Conservation (phyloP, 2,329 filamentous ascomycete genomes). For the Dactylellina sp. region DNA sequence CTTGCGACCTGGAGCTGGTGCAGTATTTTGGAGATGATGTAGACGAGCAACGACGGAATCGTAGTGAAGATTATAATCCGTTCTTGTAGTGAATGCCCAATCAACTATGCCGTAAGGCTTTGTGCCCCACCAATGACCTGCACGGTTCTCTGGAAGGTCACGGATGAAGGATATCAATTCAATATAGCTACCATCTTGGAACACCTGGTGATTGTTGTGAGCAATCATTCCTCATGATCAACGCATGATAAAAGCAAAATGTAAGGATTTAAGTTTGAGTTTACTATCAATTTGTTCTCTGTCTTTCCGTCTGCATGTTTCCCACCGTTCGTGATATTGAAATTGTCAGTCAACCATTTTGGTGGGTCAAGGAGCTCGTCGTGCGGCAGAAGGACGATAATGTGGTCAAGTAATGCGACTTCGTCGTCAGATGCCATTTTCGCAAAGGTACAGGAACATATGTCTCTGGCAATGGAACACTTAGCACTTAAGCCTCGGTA, state of each 20-base stretch:
- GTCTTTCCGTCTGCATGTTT: slow-evolving; percentile 72
- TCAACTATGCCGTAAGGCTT: slow-evolving; percentile 70
- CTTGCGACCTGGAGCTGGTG: neutral
- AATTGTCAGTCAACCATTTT: slow-evolving; percentile 68
- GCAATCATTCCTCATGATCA: neutral
- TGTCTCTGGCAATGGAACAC: neutral
- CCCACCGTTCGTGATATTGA: slow-evolving; percentile 73
- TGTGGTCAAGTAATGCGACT: slow-evolving; percentile 69
- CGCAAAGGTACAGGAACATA: slow-evolving; percentile 23
- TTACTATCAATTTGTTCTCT: slow-evolving; percentile 71
- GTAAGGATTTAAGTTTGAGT: neutral
- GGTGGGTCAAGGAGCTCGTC: slow-evolving; percentile 67
- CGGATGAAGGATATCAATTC: slow-evolving; percentile 74
- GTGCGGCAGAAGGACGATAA: slow-evolving; percentile 73
- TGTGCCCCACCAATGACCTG: slow-evolving; percentile 71
- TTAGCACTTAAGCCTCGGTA: neutral
- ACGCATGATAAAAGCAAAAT: neutral
- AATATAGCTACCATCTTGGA: slow-evolving; percentile 74
- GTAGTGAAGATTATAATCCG: slow-evolving; percentile 62
- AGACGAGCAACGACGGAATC: slow-evolving; percentile 64
- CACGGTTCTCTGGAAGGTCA: slow-evolving; percentile 63
- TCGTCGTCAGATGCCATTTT: slow-evolving; percentile 58
- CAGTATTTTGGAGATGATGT: slow-evolving; percentile 13
- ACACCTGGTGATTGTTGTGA: slow-evolving; percentile 62
- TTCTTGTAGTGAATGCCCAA: slow-evolving; percentile 70